These are phyloP conservation scores for Trichoderma oligosporum DNA, from an alignment of 2,329 filamentous ascomycete species.

Conservation along the genomic window DNA sequence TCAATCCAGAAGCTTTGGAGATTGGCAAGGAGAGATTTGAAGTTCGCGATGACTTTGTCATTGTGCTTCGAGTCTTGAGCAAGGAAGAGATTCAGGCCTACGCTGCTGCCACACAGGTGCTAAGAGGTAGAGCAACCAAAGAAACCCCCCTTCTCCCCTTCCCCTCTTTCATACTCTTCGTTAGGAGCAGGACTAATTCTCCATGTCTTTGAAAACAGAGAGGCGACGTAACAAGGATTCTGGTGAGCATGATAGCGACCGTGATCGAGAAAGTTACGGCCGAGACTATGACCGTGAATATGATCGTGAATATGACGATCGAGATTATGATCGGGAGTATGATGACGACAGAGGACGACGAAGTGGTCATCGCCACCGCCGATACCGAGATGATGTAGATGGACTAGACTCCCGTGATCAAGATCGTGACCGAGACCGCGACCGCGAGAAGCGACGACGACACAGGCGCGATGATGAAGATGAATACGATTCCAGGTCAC, in stretches of 20 bases:
- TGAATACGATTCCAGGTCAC: conserved; percentile 21
- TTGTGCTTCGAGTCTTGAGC: conserved; percentile 80
- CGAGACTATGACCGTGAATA: conserved; percentile 25
- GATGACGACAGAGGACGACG: conserved; percentile 19
- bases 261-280: conserved; percentile 18
- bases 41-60: conserved; percentile 88
- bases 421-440: conserved; percentile 34
- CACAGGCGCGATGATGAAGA: conserved; percentile 25
- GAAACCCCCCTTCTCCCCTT: not conserved
- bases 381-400: conserved; percentile 24
- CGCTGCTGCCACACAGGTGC: conserved; percentile 72
- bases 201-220: conserved; percentile 22
- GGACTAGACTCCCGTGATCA: conserved; percentile 36
- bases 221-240: conserved; percentile 33
- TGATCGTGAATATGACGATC: conserved; percentile 24
- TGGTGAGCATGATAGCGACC: conserved; percentile 26
- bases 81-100: conserved; percentile 89
- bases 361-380: conserved; percentile 22
- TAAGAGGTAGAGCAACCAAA: conserved; percentile 60
- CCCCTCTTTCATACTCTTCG: no score
- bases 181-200: not conserved
- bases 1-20: conserved; percentile 84
- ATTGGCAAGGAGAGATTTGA: conserved; percentile 88
- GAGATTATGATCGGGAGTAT: conserved; percentile 24
- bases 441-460: conserved; percentile 25